A percentile compares a stretch with the other conserved stretches of the same genome.
Evolutionary conservation across 192 early-diverging fungal species (phyloP).

Genomic region (Jimgerdemannia lactiflua): DNA sequence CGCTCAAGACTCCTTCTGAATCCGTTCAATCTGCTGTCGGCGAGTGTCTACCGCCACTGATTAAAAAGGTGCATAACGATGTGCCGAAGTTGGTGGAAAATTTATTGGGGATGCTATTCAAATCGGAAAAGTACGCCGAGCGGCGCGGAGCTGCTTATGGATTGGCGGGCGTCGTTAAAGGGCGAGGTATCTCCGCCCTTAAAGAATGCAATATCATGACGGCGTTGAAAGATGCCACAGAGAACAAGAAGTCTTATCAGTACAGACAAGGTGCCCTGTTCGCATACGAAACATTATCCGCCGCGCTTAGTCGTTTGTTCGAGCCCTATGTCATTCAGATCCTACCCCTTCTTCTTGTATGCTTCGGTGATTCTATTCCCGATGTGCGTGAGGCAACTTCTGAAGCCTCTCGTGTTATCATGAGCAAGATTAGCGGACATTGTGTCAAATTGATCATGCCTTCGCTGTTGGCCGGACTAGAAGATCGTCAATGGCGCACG

Average conservation of each 20-base stretch:
- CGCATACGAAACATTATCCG: constrained; percentile 88
- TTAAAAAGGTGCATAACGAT: constrained; percentile 67
- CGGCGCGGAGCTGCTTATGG: constrained; percentile 96
- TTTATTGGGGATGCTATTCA: constrained; percentile 69
- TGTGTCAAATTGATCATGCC: constrained; percentile 97
- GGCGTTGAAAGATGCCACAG: constrained; percentile 75
- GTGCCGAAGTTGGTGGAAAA: constrained; percentile 56
- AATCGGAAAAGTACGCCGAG: constrained; percentile 75
- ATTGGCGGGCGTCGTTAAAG: constrained; percentile 91
- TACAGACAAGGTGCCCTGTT: constrained; percentile 91
- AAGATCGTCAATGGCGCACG: constrained; percentile 92
- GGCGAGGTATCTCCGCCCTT: constrained; percentile 81
- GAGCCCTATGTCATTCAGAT: constrained; percentile 98
- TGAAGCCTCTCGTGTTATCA: constrained; percentile 88
- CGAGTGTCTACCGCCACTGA: constrained; percentile 90
- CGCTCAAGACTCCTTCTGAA: constrained; percentile 92
- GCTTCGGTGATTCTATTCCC: constrained; percentile 80
- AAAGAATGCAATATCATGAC: constrained; percentile 84
- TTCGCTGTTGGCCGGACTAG: constrained; percentile 80
- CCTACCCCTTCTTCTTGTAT: constrained; percentile 80
- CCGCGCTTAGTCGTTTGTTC: constrained; percentile 85
- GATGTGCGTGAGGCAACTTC: constrained; percentile 91
- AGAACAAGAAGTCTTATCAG: constrained; percentile 72
- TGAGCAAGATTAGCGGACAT: constrained; percentile 92
- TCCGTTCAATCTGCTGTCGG: constrained; percentile 91